Evolutionary conservation across 345 rosid genomes (phyloP), one percentile per base, ranked within the genome.

Genomic region (Isatis tinctoria): DNA sequence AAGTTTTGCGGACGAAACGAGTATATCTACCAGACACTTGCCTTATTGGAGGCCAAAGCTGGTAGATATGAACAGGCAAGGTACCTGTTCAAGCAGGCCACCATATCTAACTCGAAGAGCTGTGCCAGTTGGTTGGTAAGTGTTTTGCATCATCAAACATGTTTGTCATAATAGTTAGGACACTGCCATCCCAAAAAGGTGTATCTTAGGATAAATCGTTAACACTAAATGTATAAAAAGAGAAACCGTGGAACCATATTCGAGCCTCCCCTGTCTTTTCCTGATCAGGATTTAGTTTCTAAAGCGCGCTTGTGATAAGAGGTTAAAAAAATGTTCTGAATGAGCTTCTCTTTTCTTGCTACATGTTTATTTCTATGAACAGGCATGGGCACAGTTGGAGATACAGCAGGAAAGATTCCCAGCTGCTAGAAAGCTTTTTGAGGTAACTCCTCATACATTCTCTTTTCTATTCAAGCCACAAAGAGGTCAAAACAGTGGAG

Each of bases 41-140:
- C 97, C 27, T 56, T 88, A 67, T 75, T 95, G 76, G 99, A 95
- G 84, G 90, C 86, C 40, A 92, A 82, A 85, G 90, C 94, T 12
- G 75, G 74, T 44, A 85, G 99, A 51, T 81, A 75, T 39, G 88
- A 95, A 62, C 97, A 92, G 69, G 97, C 97, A 22, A 85, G 91
- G 65, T 78, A 87, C 75, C 76, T 95, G 64, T 95, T 95, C 82
- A 83, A 79, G 77, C 92, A 90, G 87, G 97, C 99, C 36, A 88
- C 93, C n/a, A 90, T 87, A 48, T 86, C 80, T 66, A 95, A 95
- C 74, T 88, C 93, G 1, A 95, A 82, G 72, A 95, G 99, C 82
- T 92, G 97, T 57, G 97, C 99, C 39, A 90, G 99, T 85, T 95
- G 99, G 99, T 87, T 95, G 69, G 99, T 95, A 86, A 90, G 92